phyloP scores from a whole-genome alignment of 495 filamentous ascomycete genomes.

The Sabuloglossum arenarium region DNA sequence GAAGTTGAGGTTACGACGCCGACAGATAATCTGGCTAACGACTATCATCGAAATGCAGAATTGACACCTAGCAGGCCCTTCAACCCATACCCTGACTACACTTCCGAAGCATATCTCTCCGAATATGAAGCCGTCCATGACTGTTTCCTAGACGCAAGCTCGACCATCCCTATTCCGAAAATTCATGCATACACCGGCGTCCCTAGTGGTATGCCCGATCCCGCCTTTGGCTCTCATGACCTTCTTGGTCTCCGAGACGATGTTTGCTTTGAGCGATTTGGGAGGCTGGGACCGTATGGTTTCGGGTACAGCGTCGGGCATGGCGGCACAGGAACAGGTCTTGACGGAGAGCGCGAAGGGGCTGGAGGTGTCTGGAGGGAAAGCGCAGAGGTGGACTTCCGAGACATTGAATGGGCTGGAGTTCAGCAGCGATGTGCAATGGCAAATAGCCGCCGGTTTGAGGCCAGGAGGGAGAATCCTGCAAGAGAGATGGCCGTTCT shows the following conservation, averaged over 20 bases:
- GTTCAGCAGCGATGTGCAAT: constrained; percentile 47
- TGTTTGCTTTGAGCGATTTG: constrained; percentile 86
- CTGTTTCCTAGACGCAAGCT: constrained; percentile 52
- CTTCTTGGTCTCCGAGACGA: constrained; percentile 64
- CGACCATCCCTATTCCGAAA: constrained; percentile 33
- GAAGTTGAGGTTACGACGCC: constrained; percentile 10
- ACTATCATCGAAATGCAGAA: neutral
- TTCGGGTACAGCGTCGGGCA: constrained; percentile 55
- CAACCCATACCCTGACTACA: constrained; percentile 47
- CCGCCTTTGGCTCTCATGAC: constrained; percentile 62
- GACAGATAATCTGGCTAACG: constrained; percentile 2
- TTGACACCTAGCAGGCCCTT: constrained; percentile 29
- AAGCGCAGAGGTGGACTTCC: constrained; percentile 43
- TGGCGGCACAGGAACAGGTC: constrained; percentile 64
- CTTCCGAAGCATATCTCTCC: constrained; percentile 31
- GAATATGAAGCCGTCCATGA: constrained; percentile 44
- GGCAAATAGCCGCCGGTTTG: constrained; percentile 51
- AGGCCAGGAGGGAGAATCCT: constrained; percentile 16
- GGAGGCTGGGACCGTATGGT: constrained; percentile 74
- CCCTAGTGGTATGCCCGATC: constrained; percentile 59
- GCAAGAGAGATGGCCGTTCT: neutral
- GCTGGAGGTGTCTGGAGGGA: constrained; percentile 53
- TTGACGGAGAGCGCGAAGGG: constrained; percentile 61
- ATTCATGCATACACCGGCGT: constrained; percentile 54
- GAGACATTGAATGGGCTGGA: constrained; percentile 49